A percentile compares a stretch with the other conserved stretches of the same genome.
phyloP scores from a whole-genome alignment of 2,329 filamentous ascomycete genomes.

The Fusarium vanettenii region DNA sequence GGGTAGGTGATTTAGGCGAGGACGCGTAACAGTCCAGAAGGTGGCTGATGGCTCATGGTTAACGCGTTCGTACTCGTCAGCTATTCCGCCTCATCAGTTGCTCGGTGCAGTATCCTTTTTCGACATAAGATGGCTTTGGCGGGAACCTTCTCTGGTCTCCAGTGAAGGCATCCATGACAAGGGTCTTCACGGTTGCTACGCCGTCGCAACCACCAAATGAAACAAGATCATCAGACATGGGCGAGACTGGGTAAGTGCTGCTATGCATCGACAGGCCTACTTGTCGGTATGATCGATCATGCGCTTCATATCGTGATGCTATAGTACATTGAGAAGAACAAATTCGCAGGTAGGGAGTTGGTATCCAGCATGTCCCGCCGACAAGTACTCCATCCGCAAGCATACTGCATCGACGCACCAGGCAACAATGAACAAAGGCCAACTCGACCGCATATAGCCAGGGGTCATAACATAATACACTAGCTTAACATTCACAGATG shows the following conservation, averaged over 20 bases:
- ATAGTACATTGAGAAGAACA: background rate
- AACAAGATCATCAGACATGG: background rate
- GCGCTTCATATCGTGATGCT: background rate
- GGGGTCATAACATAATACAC: background rate
- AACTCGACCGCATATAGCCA: background rate
- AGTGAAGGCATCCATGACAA: background rate
- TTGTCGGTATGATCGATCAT: background rate
- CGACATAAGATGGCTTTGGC: background rate
- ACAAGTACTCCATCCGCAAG: background rate
- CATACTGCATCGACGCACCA: background rate
- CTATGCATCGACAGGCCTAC: background rate
- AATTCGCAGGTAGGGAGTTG: background rate
- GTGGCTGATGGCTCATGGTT: background rate
- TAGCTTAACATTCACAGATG: background rate
- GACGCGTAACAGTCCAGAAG: background rate
- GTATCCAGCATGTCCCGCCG: background rate
- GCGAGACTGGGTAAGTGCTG: background rate
- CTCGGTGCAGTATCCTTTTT: background rate
- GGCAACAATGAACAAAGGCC: background rate
- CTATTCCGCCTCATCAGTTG: background rate
- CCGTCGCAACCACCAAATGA: background rate
- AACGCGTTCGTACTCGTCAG: background rate
- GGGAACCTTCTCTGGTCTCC: background rate
- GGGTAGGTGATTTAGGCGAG: background rate
- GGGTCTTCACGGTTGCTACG: background rate